These are phyloP conservation scores for Plantago rigida DNA, from an alignment of 305 asterid species.

Conservation along the genomic window DNA sequence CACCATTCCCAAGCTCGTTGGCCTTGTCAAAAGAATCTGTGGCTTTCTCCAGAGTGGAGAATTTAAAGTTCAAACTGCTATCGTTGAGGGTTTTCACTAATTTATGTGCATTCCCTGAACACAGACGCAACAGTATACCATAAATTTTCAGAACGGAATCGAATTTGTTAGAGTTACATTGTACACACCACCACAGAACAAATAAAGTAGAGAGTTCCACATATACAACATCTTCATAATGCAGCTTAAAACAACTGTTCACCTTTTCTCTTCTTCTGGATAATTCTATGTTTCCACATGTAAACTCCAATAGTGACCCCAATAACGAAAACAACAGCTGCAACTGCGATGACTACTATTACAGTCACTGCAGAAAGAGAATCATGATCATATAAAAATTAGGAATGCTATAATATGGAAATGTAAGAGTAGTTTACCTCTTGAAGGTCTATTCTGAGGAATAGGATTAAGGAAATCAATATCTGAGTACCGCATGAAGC, in stretches of 20 bases:
- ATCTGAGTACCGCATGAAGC: constrained; percentile 8
- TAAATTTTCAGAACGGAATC: not conserved
- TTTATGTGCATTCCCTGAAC: constrained; percentile 41
- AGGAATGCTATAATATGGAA: not conserved
- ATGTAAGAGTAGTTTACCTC: not conserved
- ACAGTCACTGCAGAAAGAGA: constrained; percentile 1
- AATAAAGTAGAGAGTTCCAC: not conserved
- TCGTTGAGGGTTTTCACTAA: constrained; percentile 43
- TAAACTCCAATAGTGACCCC: constrained; percentile 1
- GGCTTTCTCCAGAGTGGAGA: constrained; percentile 61
- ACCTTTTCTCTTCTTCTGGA: constrained; percentile 9
- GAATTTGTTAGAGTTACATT: not conserved
- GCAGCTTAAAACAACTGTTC: not conserved
- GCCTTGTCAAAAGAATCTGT: constrained; percentile 50
- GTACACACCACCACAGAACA: too few species aligned
- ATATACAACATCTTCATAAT: not conserved
- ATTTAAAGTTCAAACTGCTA: constrained; percentile 60
- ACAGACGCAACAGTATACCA: constrained; percentile 1
- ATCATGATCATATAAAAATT: not conserved
- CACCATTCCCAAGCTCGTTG: constrained; percentile 70
- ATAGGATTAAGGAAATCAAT: constrained; percentile 9
- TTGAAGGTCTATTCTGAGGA: not conserved
- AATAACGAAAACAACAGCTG: constrained; percentile 5
- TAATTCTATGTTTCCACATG: not conserved
- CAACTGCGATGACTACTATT: not conserved